Percentiles rank a stretch among this genome's conserved stretches.
Conservation (phyloP, 371 early-diverging fungal species). For the Mortierella sp. region DNA sequence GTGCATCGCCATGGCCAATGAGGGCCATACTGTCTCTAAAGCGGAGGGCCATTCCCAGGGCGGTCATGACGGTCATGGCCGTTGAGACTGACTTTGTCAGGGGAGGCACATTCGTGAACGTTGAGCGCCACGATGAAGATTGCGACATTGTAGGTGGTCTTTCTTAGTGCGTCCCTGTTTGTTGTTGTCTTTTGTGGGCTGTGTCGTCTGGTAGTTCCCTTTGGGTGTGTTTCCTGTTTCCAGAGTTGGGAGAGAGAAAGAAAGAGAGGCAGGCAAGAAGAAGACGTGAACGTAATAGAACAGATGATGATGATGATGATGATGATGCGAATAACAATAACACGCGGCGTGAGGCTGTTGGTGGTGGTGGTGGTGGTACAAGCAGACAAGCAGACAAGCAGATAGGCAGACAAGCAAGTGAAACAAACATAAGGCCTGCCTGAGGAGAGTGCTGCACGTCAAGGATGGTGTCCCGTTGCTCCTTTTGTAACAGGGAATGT, state of each 20-base stretch:
- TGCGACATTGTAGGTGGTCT: not conserved
- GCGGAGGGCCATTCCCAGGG: conserved; percentile 29
- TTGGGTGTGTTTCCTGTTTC: not conserved
- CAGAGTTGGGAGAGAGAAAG: not conserved
- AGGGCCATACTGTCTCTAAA: conserved; percentile 31
- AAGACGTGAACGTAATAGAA: too few species aligned
- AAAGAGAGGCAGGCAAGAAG: too few species aligned
- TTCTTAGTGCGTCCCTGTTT: not conserved
- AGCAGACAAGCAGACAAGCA: not conserved
- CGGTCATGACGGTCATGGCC: conserved; percentile 46
- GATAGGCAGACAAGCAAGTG: too few species aligned
- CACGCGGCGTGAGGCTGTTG: not conserved
- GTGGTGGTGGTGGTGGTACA: not conserved
- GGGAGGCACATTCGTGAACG: conserved; percentile 45
- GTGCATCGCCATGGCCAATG: not conserved
- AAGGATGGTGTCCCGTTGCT: too few species aligned
- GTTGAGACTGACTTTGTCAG: conserved; percentile 44
- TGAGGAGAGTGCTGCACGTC: too few species aligned
- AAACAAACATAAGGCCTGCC: too few species aligned
- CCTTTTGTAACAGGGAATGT: not conserved
- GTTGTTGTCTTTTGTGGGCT: not conserved
- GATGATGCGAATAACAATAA: not conserved
- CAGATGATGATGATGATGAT: not conserved
- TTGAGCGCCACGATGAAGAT: conserved; percentile 25
- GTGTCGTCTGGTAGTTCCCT: not conserved